Base-by-base conservation (phyloP, 345 rosid species). In the Excoecaria cochinchinensis region DNA sequence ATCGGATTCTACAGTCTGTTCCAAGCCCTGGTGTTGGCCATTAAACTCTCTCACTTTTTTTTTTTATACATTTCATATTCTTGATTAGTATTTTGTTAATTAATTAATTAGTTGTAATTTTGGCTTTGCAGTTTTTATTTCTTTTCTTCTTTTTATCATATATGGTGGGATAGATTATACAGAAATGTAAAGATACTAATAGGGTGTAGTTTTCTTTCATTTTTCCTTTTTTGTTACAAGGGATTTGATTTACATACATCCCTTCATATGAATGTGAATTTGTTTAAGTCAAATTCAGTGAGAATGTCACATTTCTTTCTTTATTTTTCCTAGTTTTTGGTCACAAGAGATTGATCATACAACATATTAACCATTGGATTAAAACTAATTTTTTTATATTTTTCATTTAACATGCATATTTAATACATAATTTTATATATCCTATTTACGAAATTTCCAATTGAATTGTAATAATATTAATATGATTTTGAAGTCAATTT, bases 1-100 rank as follows among this genome's bases (percentile, higher is more conserved):
- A 87, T 78, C 87, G 96, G 82, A 76, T 84, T 74, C 92, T 92
- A 19, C 80, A 67, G 19, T 92, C 98, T 19, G 94, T 92, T 74
- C 98, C 98, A 2, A 92, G 98, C 76, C 97, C 98, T 7, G 97
- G 94, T 8, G 85, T 80, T n/a, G 97, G 97, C 58, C 89, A 92
- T 80, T 87, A 76, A 61, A 10, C 52, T 16, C 1, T 50, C n/a
- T 51, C 25, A 0, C n/a, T 53, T 17, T 3, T 19, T 16, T 53
- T 3, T 4, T 53, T 53, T 53, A 17, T 53, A 19, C 13, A 4
- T 40, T 19, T 50, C 16, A n/a, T 53, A 51, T 52, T 64, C 48
- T 22, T 38, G 48, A 31, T 14, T 51, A 8, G 3, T 74, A 39
- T 65, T 24, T 31, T 63, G 47, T 56, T 47, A 19, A 12, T 46